Conservation (phyloP, 2,329 filamentous ascomycete genomes). For the Sarocladium brachiariae region DNA sequence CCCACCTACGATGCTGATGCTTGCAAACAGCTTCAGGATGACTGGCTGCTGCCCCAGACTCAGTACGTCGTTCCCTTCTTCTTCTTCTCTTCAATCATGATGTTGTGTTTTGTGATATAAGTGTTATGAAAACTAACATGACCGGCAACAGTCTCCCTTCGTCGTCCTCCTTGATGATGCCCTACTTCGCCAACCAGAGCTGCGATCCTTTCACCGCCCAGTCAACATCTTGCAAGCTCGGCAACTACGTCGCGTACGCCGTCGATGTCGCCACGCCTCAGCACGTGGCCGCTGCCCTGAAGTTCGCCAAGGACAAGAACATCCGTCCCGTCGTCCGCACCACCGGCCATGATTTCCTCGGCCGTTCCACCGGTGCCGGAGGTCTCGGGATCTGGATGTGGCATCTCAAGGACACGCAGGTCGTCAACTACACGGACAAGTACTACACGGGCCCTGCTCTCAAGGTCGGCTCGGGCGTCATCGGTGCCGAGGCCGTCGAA, state of each 20-base stretch:
- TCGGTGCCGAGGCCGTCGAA: constrained; percentile 37
- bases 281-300: constrained; percentile 26
- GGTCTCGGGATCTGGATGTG: constrained; percentile 33
- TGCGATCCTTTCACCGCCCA: constrained; percentile 31
- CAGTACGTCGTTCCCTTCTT: not conserved
- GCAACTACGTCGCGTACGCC: constrained; percentile 34
- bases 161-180: constrained; percentile 33
- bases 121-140: constrained; percentile 7
- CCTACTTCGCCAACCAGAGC: constrained; percentile 29
- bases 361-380: constrained; percentile 32
- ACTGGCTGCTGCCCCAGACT: constrained; percentile 30
- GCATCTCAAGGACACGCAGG: constrained; percentile 32
- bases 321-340: constrained; percentile 29
- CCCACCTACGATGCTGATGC: constrained; percentile 36
- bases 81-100: not conserved
- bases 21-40: constrained; percentile 34
- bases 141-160: constrained; percentile 21
- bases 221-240: constrained; percentile 29
- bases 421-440: constrained; percentile 32
- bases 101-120: not conserved
- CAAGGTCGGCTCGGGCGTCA: constrained; percentile 48
- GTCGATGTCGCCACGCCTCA: constrained; percentile 24
- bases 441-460: constrained; percentile 44
- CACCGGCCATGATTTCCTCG: constrained; percentile 26
- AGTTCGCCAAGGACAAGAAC: constrained; percentile 31